These are phyloP conservation scores for Helicocarpus griseus DNA, from an alignment of 2,329 filamentous ascomycete species.

Conservation along the genomic window DNA sequence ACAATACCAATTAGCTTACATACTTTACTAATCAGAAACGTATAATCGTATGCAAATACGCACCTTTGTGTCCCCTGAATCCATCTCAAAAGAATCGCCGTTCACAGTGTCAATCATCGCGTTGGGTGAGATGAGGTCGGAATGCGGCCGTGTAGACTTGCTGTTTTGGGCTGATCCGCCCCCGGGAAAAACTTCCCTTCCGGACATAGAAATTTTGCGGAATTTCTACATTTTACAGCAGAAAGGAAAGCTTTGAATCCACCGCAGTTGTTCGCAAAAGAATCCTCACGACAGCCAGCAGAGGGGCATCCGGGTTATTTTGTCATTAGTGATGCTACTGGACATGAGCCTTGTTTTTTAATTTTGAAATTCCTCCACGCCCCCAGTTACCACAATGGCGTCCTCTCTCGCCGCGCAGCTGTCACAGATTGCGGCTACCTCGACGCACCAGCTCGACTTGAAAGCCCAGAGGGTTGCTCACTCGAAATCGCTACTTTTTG, in stretches of 20 bases:
- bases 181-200: slow-evolving; percentile 20
- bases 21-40: not conserved
- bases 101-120: slow-evolving; percentile 11
- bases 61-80: slow-evolving; percentile 26
- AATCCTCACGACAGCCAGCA: not conserved
- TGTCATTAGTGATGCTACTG: not conserved
- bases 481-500: slow-evolving; percentile 91
- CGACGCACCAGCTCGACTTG: slow-evolving; percentile 81
- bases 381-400: slow-evolving; percentile 49
- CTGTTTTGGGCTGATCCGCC: slow-evolving; percentile 7
- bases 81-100: slow-evolving; percentile 24
- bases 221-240: slow-evolving; percentile 14
- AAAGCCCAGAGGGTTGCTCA: slow-evolving; percentile 89
- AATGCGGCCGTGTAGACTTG: slow-evolving; percentile 13
- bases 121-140: not conserved
- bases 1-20: slow-evolving; percentile 1
- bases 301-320: not conserved
- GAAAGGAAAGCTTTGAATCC: slow-evolving; percentile 1
- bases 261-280: not conserved
- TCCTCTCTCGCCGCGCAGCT: slow-evolving; percentile 88
- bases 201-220: slow-evolving; percentile 7
- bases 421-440: slow-evolving; percentile 81
- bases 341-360: not conserved
- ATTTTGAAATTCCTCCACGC: not conserved
- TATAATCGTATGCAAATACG: slow-evolving; percentile 8